phyloP scores from a whole-genome alignment of 2,329 filamentous ascomycete species.

The Cadophora sp. region DNA sequence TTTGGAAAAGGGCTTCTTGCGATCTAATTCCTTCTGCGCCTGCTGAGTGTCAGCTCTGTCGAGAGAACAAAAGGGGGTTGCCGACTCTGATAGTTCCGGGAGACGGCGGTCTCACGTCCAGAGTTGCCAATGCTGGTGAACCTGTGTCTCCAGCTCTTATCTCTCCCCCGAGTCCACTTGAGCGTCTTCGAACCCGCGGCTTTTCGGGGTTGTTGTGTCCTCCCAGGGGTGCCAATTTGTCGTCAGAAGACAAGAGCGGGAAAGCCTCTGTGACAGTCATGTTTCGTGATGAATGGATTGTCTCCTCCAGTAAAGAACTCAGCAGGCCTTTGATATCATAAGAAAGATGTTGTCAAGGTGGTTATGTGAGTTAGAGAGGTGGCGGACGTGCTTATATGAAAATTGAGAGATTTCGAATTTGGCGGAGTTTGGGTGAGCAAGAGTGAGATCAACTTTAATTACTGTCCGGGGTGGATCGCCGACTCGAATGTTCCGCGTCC shows the following conservation, averaged over 20 bases:
- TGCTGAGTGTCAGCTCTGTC: conserved; percentile 28
- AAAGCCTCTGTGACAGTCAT: conserved; percentile 39
- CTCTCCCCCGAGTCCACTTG: conserved; percentile 56
- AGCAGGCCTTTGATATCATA: conserved; percentile 5
- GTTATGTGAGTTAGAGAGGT: not conserved
- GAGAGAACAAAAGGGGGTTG: conserved; percentile 13
- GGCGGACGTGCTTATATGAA: conserved; percentile 6
- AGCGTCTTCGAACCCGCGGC: conserved; percentile 49
- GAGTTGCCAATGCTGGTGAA: conserved; percentile 56
- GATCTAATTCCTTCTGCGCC: conserved; percentile 42
- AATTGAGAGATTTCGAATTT: conserved; percentile 11
- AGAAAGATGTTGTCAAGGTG: conserved; percentile 9
- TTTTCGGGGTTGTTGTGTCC: conserved; percentile 31
- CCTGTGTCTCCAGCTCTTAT: conserved; percentile 56
- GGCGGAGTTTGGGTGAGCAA: conserved; percentile 1
- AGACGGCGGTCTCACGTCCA: conserved; percentile 41
- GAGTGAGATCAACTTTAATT: conserved; percentile 9
- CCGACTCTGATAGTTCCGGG: conserved; percentile 32
- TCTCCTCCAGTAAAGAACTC: conserved; percentile 16
- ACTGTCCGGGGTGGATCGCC: conserved; percentile 1
- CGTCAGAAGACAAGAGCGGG: conserved; percentile 36
- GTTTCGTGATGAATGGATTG: not conserved
- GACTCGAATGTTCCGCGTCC: not conserved
- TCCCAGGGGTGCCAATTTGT: conserved; percentile 37
- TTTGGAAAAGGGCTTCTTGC: conserved; percentile 44